These are phyloP conservation scores for Suillus lakei DNA, from an alignment of 768 basidiomycete genomes.

Conservation along the genomic window DNA sequence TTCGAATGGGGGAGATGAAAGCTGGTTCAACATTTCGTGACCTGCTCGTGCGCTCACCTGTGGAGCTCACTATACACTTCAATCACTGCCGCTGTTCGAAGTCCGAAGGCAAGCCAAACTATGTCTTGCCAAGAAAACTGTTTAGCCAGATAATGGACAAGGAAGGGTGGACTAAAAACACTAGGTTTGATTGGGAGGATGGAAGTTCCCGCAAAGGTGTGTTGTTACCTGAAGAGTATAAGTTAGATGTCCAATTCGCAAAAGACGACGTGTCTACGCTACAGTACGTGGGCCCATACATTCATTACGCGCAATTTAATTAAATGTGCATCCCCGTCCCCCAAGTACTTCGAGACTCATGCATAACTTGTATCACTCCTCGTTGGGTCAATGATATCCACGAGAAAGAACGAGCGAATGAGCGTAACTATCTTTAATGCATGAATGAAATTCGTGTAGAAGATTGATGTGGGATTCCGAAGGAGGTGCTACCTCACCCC, in stretches of 20 bases:
- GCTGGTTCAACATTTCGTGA: constrained; percentile 5
- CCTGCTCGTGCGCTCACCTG: constrained; percentile 1
- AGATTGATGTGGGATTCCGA: too few relatives aligned
- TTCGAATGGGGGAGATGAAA: constrained; percentile 21
- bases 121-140: constrained; percentile 17
- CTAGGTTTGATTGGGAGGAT: constrained; percentile 8
- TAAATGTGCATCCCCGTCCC: not conserved
- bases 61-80: constrained; percentile 19
- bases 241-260: not conserved
- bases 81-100: constrained; percentile 20
- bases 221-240: constrained; percentile 4
- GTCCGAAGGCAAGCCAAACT: constrained; percentile 28
- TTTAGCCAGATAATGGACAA: constrained; percentile 8
- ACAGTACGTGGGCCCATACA: not conserved
- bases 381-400: too few relatives aligned
- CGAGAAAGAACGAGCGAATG: too few relatives aligned
- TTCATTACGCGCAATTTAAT: not conserved
- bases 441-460: too few relatives aligned
- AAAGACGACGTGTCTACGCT: not conserved
- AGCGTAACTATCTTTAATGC: too few relatives aligned
- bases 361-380: too few relatives aligned
- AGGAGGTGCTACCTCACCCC: too few relatives aligned
- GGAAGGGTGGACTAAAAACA: not conserved
- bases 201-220: not conserved
- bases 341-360: too few relatives aligned